Conservation (phyloP, 257 asterid genomes). For the Solanum lycopersicoides region DNA sequence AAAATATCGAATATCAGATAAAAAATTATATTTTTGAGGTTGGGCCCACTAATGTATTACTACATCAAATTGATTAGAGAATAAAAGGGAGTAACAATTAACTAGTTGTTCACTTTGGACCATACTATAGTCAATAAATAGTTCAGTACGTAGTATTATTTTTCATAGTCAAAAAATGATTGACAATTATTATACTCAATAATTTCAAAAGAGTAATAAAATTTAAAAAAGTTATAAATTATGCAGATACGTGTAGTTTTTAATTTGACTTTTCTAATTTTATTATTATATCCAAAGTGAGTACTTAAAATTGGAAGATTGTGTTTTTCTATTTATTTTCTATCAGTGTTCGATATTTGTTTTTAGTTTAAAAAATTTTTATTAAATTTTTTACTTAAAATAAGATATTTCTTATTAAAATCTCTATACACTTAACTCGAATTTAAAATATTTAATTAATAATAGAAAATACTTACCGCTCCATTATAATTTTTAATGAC, state of each 20-base stretch:
- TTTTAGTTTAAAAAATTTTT: accelerated
- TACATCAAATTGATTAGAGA: not conserved
- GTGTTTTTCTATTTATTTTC: not conserved
- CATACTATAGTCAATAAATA: not conserved
- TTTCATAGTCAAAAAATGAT: not conserved
- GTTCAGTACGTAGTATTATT: not conserved
- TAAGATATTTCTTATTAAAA: too few relatives aligned
- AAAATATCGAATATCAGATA: accelerated
- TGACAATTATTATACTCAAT: not conserved
- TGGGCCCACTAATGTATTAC: not conserved
- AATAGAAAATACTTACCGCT: not conserved
- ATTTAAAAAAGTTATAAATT: not conserved
- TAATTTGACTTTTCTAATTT: not conserved
- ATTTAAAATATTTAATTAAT: not conserved
- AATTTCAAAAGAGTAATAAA: not conserved
- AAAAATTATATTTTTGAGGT: accelerated
- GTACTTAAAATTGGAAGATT: not conserved
- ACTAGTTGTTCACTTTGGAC: not conserved
- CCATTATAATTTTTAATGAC: not conserved
- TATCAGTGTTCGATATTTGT: accelerated
- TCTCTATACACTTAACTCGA: accelerated
- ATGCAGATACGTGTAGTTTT: not conserved
- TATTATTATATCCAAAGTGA: not conserved
- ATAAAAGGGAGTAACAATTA: not conserved
- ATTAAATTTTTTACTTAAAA: too few relatives aligned